A percentile compares a stretch with the other conserved stretches of the same genome.
Evolutionary conservation across 345 rosid genomes (phyloP).

Genomic region (Salix purpurea): DNA sequence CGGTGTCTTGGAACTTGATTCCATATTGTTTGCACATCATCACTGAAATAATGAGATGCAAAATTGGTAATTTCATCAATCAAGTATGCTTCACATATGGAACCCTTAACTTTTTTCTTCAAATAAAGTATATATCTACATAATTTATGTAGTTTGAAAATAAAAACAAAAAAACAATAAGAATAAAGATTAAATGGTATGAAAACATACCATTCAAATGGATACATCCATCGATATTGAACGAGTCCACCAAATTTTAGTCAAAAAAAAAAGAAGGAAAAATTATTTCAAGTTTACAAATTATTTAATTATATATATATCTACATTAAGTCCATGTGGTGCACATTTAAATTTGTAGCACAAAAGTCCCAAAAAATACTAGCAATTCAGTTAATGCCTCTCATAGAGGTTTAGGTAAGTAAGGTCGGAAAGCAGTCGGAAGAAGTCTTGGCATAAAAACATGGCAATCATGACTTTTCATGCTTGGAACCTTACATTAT

Average conservation of each 20-base stretch:
- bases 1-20: too few relatives aligned
- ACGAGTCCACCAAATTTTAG: too few relatives aligned
- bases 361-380: not conserved
- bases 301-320: not conserved
- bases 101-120: too few relatives aligned
- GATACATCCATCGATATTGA: too few relatives aligned
- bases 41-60: too few relatives aligned
- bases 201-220: too few relatives aligned
- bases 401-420: not conserved
- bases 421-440: not conserved
- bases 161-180: not conserved
- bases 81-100: too few relatives aligned
- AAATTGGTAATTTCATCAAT: too few relatives aligned
- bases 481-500: not conserved
- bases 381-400: not conserved
- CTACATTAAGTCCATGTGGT: not conserved
- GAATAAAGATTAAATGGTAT: not conserved
- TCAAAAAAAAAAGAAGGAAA: too few relatives aligned
- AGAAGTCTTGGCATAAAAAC: not conserved
- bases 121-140: too few relatives aligned
- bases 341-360: not conserved
- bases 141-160: not conserved
- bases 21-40: too few relatives aligned
- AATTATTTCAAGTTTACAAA: too few relatives aligned
- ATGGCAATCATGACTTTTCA: conserved; percentile 1